Evolutionary conservation across 2,329 filamentous ascomycete species (phyloP), one percentile per base, ranked within the genome.

Genomic region (Colletotrichum sidae): DNA sequence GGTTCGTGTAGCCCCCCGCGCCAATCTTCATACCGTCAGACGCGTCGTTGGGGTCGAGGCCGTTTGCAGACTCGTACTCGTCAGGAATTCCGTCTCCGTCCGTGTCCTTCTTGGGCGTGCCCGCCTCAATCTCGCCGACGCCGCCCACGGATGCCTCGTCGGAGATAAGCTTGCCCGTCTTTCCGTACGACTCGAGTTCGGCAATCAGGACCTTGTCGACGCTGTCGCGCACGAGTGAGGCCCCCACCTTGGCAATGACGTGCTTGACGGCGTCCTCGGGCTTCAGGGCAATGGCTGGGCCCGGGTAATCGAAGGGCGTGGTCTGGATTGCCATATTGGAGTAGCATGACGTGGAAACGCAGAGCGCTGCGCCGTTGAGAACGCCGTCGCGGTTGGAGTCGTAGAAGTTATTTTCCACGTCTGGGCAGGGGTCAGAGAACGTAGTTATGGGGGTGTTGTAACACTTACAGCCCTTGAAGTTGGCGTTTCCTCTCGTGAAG

Each of bases 401-500:
- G 66, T 83, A 81, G 67, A 80, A 86, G 71, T 87, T 87, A 39
- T 79, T 76, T 51, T 80, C 76, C 11, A 85, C 83, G 49, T 84
- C 42, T 44, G 42, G 42, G 41, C 13, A 15, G 13, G 42, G 3
- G 42, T 44, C 6, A 44, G 42, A 15, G 41, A 44, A 12, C 13
- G 42, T 13, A 15, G 4, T 7, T 12, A 15, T 12, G 42, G 4
- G 2, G 11, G 11, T 6, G 42, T 4, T n/a, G 10, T 25, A 25
- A 1, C 25, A 25, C 42, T 44, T 9, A 44, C 42, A 86, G 13
- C 80, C 84, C 45, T 83, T 81, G 74, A 86, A 86, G 54, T 83
- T 82, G 2, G 72, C 76, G 60, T 86, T 86, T n/a, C 85, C 83
- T n/a, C 84, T 79, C 1, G 83, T 86, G 67, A 86, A 87, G 0